phyloP scores from a whole-genome alignment of 139 green algal species.

The Desmodesmus armatus region DNA sequence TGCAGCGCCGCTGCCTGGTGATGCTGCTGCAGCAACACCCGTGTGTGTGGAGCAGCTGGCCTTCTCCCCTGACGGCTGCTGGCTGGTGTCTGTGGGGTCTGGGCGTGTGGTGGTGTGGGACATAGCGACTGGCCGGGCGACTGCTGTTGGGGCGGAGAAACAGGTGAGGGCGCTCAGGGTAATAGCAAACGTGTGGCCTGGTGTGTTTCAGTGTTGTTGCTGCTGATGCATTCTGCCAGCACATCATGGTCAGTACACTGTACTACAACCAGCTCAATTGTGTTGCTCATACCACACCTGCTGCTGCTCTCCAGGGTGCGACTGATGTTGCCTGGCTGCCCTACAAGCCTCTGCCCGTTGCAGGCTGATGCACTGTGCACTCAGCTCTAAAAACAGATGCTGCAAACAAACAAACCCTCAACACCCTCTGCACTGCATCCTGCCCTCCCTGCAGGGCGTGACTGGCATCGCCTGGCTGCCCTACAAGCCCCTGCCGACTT shows the following conservation, averaged over 20 bases:
- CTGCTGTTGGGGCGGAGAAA: no score
- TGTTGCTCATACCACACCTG: no score
- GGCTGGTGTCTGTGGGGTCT: constrained; percentile 54
- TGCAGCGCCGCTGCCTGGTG: neutral
- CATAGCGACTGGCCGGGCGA: constrained; percentile 26
- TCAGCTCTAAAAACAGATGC: no score
- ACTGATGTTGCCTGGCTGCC: constrained; percentile 46
- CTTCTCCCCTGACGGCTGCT: constrained; percentile 59
- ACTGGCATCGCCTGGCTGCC: constrained; percentile 46
- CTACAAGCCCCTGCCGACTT: constrained; percentile 32
- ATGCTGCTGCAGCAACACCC: constrained; percentile 53
- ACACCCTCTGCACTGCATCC: no score
- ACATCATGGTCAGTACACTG: no score
- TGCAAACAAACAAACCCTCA: no score
- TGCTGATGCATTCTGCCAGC: no score
- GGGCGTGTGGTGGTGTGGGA: constrained; percentile 65
- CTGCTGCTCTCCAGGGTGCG: constrained; percentile 5
- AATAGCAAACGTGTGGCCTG: no score
- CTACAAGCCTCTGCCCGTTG: constrained; percentile 31
- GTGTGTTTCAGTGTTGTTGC: no score
- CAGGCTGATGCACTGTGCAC: constrained; percentile 58
- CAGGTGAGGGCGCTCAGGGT: no score
- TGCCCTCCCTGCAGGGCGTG: constrained; percentile 3
- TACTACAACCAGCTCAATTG: no score
- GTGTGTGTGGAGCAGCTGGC: constrained; percentile 38